These are phyloP conservation scores for Penicillium corylophilum DNA, from an alignment of 2,329 filamentous ascomycete species.

Conservation along the genomic window DNA sequence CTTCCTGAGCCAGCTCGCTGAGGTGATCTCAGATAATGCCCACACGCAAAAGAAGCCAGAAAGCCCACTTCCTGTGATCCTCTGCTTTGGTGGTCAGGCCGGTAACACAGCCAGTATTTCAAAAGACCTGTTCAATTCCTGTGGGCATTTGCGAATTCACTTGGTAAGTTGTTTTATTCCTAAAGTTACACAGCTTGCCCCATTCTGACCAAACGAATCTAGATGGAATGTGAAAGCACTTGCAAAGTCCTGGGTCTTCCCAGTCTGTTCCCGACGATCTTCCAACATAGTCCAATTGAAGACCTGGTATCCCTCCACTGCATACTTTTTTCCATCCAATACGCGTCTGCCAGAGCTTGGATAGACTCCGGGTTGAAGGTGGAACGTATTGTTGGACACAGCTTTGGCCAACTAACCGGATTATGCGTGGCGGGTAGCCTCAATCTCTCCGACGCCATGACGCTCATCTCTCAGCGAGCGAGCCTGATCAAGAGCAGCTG, in stretches of 20 bases:
- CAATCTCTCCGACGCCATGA: constrained; percentile 30
- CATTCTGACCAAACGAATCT: no score
- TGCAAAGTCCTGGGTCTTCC: constrained; percentile 27
- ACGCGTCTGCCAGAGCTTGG: constrained; percentile 39
- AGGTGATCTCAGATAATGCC: neutral
- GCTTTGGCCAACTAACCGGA: constrained; percentile 41
- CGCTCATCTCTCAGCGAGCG: constrained; percentile 30
- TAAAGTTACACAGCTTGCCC: no score
- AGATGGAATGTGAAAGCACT: constrained; percentile 22
- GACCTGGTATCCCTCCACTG: constrained; percentile 23
- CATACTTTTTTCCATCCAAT: constrained; percentile 44
- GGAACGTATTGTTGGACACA: constrained; percentile 39
- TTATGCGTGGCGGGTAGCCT: constrained; percentile 34
- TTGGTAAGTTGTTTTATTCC: constrained; percentile 36
- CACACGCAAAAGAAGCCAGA: neutral
- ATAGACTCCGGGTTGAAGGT: constrained; percentile 39
- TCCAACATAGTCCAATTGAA: constrained; percentile 22
- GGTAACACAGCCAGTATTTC: constrained; percentile 7
- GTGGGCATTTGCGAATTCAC: constrained; percentile 29
- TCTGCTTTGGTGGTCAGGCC: constrained; percentile 44
- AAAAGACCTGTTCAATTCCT: constrained; percentile 26
- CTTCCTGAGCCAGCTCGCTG: no score
- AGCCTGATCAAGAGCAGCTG: constrained; percentile 32
- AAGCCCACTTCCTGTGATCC: constrained; percentile 26
- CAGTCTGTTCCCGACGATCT: constrained; percentile 34